These are phyloP conservation scores for Chenopodium album DNA, from an alignment of 148 eudicot genomes.

Conservation along the genomic window DNA sequence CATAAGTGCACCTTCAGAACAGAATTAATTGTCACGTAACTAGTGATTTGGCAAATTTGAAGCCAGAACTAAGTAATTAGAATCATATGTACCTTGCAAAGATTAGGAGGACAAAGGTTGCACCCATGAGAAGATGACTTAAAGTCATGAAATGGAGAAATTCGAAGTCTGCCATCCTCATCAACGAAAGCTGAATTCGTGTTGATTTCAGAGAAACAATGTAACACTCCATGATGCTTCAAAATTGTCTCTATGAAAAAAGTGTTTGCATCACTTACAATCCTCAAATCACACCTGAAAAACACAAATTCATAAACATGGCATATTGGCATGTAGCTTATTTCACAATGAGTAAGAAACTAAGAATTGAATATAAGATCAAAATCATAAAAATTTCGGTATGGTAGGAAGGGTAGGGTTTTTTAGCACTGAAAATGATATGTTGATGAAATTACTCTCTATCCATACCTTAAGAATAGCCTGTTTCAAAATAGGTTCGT, in stretches of 20 bases:
- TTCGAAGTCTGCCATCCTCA: constrained; percentile 55
- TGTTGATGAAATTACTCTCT: too few species aligned
- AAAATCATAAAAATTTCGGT: too few species aligned
- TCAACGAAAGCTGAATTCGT: constrained; percentile 51
- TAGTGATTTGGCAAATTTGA: too few species aligned
- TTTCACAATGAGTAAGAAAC: too few species aligned
- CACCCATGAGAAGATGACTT: constrained; percentile 54
- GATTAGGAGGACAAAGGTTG: constrained; percentile 68
- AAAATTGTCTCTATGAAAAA: constrained; percentile 68
- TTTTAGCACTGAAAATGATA: too few species aligned
- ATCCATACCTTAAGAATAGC: too few species aligned
- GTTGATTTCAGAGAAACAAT: constrained; percentile 66
- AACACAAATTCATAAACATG: background rate
- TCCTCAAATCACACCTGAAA: constrained; percentile 72
- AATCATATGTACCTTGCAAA: constrained; percentile 60
- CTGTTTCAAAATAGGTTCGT: too few species aligned
- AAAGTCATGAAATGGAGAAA: constrained; percentile 55
- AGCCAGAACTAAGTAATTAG: background rate
- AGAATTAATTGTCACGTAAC: too few species aligned
- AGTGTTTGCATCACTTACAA: constrained; percentile 69
- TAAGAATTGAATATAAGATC: too few species aligned
- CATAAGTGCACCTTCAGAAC: too few species aligned
- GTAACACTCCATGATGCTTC: constrained; percentile 52
- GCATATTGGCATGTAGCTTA: background rate
- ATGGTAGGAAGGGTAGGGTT: too few species aligned